These are phyloP conservation scores for Sanghuangporus sanghuang DNA, from an alignment of 1,284 basidiomycete species.

Conservation along the genomic window DNA sequence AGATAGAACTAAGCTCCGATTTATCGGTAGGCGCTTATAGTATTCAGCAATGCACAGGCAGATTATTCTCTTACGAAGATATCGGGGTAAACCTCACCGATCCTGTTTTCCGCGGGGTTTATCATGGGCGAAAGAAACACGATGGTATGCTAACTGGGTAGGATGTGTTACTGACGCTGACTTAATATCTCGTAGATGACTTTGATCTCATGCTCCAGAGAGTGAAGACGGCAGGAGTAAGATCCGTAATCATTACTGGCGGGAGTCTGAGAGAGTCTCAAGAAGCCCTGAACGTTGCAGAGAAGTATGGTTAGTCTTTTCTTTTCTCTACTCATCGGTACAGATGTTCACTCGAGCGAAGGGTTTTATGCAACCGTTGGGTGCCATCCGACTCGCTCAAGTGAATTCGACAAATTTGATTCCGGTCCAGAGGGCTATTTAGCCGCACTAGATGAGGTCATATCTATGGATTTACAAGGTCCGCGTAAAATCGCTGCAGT, in stretches of 20 bases:
- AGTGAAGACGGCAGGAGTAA: constrained; percentile 60
- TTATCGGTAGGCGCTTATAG: constrained; percentile 1
- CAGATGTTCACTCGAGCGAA: constrained; percentile 22
- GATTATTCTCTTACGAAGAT: constrained; percentile 27
- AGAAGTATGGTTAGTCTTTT: constrained; percentile 42
- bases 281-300: constrained; percentile 59
- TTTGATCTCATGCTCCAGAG: constrained; percentile 58
- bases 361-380: constrained; percentile 77
- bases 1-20: not conserved
- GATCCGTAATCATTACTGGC: constrained; percentile 80
- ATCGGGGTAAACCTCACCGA: constrained; percentile 60
- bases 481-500: constrained; percentile 66
- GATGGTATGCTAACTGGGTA: constrained; percentile 32
- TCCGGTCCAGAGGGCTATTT: constrained; percentile 67
- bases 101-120: constrained; percentile 51
- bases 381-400: constrained; percentile 83
- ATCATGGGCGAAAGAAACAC: constrained; percentile 51
- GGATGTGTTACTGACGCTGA: not conserved
- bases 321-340: not conserved
- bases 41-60: not conserved
- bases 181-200: constrained; percentile 52
- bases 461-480: constrained; percentile 49
- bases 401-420: constrained; percentile 62
- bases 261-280: constrained; percentile 67
- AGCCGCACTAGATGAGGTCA: constrained; percentile 50